Conservation (phyloP, 768 basidiomycete genomes). For the Rubroboletus pulcherrimus region DNA sequence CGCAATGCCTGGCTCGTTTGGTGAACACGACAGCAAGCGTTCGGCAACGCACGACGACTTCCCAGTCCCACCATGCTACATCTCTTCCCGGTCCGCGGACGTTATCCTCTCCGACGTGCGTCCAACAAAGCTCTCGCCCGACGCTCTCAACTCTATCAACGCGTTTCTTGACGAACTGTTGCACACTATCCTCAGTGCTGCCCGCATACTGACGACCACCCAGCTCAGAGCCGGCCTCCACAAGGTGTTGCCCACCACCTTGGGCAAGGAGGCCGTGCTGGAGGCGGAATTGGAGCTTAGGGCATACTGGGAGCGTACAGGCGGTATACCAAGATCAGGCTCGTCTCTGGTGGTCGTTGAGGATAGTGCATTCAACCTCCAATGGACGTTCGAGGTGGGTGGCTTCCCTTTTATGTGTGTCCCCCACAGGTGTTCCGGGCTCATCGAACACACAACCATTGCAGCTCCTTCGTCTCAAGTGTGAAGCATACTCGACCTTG, state of each 20-base stretch:
- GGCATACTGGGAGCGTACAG: conserved; percentile 81
- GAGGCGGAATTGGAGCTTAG: conserved; percentile 92
- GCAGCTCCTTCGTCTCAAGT: conserved; percentile 78
- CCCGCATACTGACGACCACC: conserved; percentile 69
- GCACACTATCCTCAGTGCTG: conserved; percentile 60
- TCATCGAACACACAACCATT: conserved; percentile 6
- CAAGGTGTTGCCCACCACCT: conserved; percentile 67
- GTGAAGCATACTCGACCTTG: conserved; percentile 83
- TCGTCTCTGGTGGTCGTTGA: conserved; percentile 35
- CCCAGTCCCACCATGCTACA: conserved; percentile 60
- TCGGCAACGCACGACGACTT: conserved; percentile 8
- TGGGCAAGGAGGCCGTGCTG: conserved; percentile 88
- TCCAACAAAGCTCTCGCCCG: conserved; percentile 77
- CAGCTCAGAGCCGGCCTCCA: conserved; percentile 69
- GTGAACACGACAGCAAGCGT: conserved; percentile 32
- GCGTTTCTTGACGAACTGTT: conserved; percentile 82
- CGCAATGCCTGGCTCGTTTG: conserved; percentile 45
- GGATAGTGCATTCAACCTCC: conserved; percentile 62
- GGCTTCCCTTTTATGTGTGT: not conserved
- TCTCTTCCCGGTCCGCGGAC: conserved; percentile 82
- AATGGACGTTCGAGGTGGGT: conserved; percentile 71
- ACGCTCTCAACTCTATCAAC: conserved; percentile 79
- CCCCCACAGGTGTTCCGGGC: not conserved
- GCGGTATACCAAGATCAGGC: conserved; percentile 32
- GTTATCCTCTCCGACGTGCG: conserved; percentile 90